phyloP scores from a whole-genome alignment of 2,329 filamentous ascomycete species.

The Fusarium goolgardi region DNA sequence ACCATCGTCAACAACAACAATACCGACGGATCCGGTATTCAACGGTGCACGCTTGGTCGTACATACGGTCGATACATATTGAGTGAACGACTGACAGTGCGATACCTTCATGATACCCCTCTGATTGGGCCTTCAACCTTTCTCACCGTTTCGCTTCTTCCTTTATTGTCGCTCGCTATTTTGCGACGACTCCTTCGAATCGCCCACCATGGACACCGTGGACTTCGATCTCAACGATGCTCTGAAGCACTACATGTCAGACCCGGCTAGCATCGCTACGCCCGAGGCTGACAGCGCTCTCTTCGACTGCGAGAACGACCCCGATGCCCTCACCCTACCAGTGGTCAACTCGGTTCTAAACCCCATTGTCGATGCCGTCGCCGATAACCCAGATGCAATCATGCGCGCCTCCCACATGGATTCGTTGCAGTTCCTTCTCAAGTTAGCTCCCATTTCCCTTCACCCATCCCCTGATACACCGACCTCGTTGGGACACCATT shows the following conservation, averaged over 20 bases:
- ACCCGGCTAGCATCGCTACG: slow-evolving; percentile 84
- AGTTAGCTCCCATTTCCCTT: slow-evolving; percentile 78
- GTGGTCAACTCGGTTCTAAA: slow-evolving; percentile 89
- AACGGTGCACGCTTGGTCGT: slow-evolving; percentile 23
- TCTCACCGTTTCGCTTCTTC: slow-evolving; percentile 22
- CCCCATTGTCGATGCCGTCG: slow-evolving; percentile 90
- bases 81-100: slow-evolving; percentile 2
- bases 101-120: slow-evolving; percentile 29
- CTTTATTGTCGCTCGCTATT: slow-evolving; percentile 24
- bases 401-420: slow-evolving; percentile 84
- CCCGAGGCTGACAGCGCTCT: slow-evolving; percentile 86
- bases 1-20: slow-evolving; percentile 31
- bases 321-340: slow-evolving; percentile 79
- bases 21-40: slow-evolving; percentile 34
- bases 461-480: slow-evolving; percentile 37
- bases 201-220: slow-evolving; percentile 74
- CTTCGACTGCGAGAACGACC: slow-evolving; percentile 91
- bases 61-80: slow-evolving; percentile 11
- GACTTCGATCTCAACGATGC: slow-evolving; percentile 97
- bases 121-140: slow-evolving; percentile 21
- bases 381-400: slow-evolving; percentile 91
- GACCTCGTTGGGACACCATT: slow-evolving; percentile 44
- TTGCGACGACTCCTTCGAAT: slow-evolving; percentile 34
- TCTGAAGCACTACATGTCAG: slow-evolving; percentile 96
- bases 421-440: slow-evolving; percentile 93